Conservation (phyloP, 306 rosid species). For the Prunus mume region DNA sequence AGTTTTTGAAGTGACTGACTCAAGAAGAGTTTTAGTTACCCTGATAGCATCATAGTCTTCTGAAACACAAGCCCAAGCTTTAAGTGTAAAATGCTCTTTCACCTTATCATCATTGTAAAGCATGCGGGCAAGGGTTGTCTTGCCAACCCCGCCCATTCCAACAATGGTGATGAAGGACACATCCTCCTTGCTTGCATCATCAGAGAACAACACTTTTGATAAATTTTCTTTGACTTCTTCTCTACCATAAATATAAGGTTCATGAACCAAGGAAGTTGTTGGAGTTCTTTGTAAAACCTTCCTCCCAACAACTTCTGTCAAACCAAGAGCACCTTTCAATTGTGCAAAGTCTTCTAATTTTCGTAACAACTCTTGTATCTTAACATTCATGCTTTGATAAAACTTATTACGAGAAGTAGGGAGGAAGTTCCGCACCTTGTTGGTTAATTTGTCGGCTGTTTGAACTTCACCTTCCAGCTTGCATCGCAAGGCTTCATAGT, state of each 20-base stretch:
- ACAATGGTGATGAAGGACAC: not conserved
- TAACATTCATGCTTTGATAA: not conserved
- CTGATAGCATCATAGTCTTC: not conserved
- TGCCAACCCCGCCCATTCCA: slow-evolving; percentile 3
- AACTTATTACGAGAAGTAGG: not conserved
- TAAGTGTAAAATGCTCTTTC: not conserved
- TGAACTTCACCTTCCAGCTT: too few relatives aligned
- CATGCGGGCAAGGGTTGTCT: slow-evolving; percentile 7
- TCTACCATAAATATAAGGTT: not conserved
- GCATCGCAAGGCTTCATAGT: too few relatives aligned
- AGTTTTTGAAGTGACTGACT: not conserved
- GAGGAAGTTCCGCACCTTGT: too few relatives aligned
- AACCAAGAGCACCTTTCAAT: not conserved
- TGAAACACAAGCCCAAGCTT: not conserved
- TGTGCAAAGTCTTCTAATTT: not conserved
- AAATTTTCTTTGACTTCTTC: not conserved
- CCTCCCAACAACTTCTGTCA: not conserved
- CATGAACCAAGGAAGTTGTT: not conserved
- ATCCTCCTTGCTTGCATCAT: not conserved
- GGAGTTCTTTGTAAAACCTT: not conserved
- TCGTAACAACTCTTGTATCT: not conserved
- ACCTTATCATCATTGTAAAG: not conserved
- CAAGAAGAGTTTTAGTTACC: not conserved
- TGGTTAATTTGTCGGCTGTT: too few relatives aligned
- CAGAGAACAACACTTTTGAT: not conserved